Base-by-base conservation (phyloP, 208 protist species). In the Crithidia expoeki region DNA sequence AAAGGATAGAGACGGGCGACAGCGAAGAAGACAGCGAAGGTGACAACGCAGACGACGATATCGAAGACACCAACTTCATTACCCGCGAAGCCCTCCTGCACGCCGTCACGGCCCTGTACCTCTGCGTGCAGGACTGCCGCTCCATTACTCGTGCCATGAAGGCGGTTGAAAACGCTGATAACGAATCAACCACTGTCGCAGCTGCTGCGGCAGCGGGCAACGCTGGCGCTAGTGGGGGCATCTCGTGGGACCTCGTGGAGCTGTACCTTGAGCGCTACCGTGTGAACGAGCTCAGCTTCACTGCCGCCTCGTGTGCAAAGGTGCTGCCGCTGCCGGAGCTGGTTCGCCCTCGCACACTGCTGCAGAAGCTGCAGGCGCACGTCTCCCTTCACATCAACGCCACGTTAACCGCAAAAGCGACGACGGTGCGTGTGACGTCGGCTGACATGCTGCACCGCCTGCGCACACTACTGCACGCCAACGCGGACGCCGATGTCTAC, bases 41-140 rank as follows among this genome's bases (percentile, higher is more conserved):
- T 2, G 46, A 72, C 16, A 28, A 23, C 46, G 52, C 52, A 7
- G 57, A 76, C 33, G 64, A 73, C 61, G 51, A 70, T 1, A n/a
- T n/a, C n/a, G 61, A 74, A 7, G 52, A 62, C 46, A 32, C 61
- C 34, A 61, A 58, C 17, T 21, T 62, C 30, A 67, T 85, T 28
- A 75, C 61, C 25, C 52, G 73, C 12, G 55, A 72, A 27, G 65
- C 76, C 28, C 73, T 95, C 12, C 59, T 83, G 34, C 88, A 95
- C 67, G 86, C 88, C 50, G 50, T 91, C 33, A 83, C 85, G 2
- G 68, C 82, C 2, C 64, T 95, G 16, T 89, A 92, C 64, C 76
- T 93, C 25, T 80, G 79, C 49, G 81, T 80, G 27, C 53, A 76
- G 36, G 87, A 88, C 76, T 80, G 73, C 68, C 68, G 51, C 34